Evolutionary conservation across 2,329 filamentous ascomycete genomes (phyloP).

Genomic region (Dothistroma pini): DNA sequence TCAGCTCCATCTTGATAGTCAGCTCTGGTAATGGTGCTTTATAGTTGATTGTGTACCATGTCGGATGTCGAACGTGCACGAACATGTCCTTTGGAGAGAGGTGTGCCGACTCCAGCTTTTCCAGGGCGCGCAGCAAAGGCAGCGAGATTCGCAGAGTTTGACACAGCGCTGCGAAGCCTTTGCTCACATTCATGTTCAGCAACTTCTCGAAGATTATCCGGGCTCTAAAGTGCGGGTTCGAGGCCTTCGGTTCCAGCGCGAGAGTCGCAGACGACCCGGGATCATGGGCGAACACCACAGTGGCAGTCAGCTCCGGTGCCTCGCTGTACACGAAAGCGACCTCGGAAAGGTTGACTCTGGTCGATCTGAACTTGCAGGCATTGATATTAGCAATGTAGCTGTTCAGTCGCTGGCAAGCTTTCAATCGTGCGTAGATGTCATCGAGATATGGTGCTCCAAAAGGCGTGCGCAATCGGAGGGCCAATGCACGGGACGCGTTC

Average conservation of each 20-base stretch:
- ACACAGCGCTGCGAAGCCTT: not conserved
- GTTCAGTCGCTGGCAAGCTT: constrained; percentile 67
- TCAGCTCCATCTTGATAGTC: constrained; percentile 38
- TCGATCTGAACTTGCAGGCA: constrained; percentile 54
- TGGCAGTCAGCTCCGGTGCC: constrained; percentile 19
- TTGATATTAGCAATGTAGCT: constrained; percentile 65
- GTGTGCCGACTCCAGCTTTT: constrained; percentile 51
- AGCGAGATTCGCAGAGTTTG: constrained; percentile 46
- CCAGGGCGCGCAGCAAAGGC: constrained; percentile 60
- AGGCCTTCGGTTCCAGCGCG: constrained; percentile 49
- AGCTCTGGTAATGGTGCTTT: constrained; percentile 35
- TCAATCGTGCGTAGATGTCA: constrained; percentile 57
- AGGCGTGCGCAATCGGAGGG: constrained; percentile 56
- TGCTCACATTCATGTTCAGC: constrained; percentile 42
- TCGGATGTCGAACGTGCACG: constrained; percentile 35
- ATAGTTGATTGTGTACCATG: constrained; percentile 41
- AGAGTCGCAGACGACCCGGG: constrained; percentile 54
- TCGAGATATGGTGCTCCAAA: constrained; percentile 59
- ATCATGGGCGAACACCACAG: constrained; percentile 20
- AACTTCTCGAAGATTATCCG: constrained; percentile 27
- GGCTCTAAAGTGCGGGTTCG: constrained; percentile 31
- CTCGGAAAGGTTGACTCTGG: constrained; percentile 58
- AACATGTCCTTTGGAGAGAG: constrained; percentile 8
- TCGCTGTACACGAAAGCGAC: constrained; percentile 66
- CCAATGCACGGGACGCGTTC: constrained; percentile 59